These are phyloP conservation scores for Saussurea involucrata DNA, from an alignment of 129 eudicot genomes.

Conservation along the genomic window DNA sequence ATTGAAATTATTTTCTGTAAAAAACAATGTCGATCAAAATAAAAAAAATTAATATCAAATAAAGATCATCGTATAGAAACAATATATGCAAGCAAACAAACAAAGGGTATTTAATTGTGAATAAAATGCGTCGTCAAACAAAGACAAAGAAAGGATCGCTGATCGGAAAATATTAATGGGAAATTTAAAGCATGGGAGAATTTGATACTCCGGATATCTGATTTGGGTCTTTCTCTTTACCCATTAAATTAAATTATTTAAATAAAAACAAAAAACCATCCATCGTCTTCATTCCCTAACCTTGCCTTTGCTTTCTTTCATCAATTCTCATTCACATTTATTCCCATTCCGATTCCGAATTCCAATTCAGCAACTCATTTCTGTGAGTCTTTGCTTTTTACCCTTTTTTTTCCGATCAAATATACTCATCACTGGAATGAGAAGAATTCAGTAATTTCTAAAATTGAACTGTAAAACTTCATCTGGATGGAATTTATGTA, in stretches of 20 bases:
- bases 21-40: background rate
- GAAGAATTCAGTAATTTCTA: background rate
- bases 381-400: background rate
- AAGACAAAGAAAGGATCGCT: slow-evolving; percentile 26
- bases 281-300: background rate
- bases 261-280: background rate
- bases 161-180: background rate
- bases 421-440: background rate
- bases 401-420: background rate
- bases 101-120: background rate
- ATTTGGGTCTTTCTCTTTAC: slow-evolving; percentile 14
- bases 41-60: background rate
- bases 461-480: background rate
- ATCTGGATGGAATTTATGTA: background rate
- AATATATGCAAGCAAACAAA: background rate
- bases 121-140: background rate
- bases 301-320: too few species aligned
- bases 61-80: background rate
- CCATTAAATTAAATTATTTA: background rate
- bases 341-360: background rate
- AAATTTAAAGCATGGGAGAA: background rate
- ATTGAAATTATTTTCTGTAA: too few species aligned
- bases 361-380: background rate
- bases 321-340: background rate
- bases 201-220: slow-evolving; percentile 33